Evolutionary conservation across 2,329 filamentous ascomycete genomes (phyloP), one percentile per base, ranked within the genome.

Genomic region (Fusarium staphyleae): DNA sequence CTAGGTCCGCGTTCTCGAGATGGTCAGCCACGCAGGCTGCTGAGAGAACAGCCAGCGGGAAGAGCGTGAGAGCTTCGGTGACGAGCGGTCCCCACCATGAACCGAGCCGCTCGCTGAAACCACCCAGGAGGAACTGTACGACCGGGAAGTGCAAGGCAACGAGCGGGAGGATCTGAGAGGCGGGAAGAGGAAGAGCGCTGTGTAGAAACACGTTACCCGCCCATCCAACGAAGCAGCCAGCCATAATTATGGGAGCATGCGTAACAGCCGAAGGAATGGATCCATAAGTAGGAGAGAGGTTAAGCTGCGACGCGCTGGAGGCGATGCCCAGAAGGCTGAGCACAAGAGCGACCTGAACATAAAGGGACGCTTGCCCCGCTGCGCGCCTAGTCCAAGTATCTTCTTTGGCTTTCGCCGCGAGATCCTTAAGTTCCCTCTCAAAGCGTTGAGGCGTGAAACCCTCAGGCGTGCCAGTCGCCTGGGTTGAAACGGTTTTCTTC

Each of bases 201-300:
- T 67, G 60, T 15, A 90, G 69, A 11, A 80, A 75, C 40, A 87
- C 70, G 68, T 89, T 90, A 19, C 82, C 80, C 8, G 89, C 81
- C 83, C 90, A 90, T 28, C 91, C 91, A 13, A 86, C 72, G 57
- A 92, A 87, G 55, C 86, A 85, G 22, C 85, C 86, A 3, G 83
- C 76, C 64, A 86, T 86, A 57, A 91, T 77, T 55, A 86, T 81
- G 69, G 83, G 82, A 44, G 80, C 76, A 71, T 97, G 93, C 72
- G 87, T 89, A 61, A 88, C 78, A 1, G 84, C 82, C 1, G 91
- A 80, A 1, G 93, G 90, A 30, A 96, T 90, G 13, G 87, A 86
- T 45, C 95, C 95, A 73, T 96, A 98, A 10, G 96, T 89, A 2
- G 95, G 95, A 15, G 91, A 90, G 28, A 98, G 79, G 32, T 84